phyloP scores from a whole-genome alignment of 2,329 filamentous ascomycete genomes.

The Pyrenophora graminea region DNA sequence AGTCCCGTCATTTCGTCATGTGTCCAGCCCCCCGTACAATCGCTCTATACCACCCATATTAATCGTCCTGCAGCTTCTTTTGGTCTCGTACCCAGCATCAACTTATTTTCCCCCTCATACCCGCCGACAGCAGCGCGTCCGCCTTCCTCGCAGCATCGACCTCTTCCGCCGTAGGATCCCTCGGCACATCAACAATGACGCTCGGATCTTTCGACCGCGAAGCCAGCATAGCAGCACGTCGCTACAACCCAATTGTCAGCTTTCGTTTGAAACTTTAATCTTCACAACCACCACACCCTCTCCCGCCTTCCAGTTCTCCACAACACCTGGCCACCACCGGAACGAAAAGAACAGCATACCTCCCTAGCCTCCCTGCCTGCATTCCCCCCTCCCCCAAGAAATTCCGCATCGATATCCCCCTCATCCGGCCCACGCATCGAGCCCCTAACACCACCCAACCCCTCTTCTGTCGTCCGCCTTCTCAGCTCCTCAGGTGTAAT shows the following conservation, averaged over 20 bases:
- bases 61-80: too few species aligned
- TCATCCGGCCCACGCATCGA: slow-evolving; percentile 28
- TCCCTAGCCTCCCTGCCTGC: slow-evolving; percentile 25
- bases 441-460: background rate
- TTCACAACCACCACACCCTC: too few species aligned
- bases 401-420: slow-evolving; percentile 36
- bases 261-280: too few species aligned
- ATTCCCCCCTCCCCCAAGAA: slow-evolving; percentile 29
- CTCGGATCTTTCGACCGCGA: slow-evolving; percentile 48
- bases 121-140: slow-evolving; percentile 7
- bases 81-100: too few species aligned
- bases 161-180: slow-evolving; percentile 51
- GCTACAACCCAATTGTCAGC: slow-evolving; percentile 25
- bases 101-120: too few species aligned
- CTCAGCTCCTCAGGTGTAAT: slow-evolving; percentile 30
- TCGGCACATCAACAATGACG: slow-evolving; percentile 52
- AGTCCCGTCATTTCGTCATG: too few species aligned
- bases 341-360: slow-evolving; percentile 20
- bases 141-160: slow-evolving; percentile 43
- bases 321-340: background rate
- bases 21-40: too few species aligned
- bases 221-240: slow-evolving; percentile 45
- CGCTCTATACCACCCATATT: too few species aligned
- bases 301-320: background rate
- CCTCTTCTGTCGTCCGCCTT: slow-evolving; percentile 21